phyloP scores from a whole-genome alignment of 192 early-diverging fungal genomes.

The Coemansia sp. region DNA sequence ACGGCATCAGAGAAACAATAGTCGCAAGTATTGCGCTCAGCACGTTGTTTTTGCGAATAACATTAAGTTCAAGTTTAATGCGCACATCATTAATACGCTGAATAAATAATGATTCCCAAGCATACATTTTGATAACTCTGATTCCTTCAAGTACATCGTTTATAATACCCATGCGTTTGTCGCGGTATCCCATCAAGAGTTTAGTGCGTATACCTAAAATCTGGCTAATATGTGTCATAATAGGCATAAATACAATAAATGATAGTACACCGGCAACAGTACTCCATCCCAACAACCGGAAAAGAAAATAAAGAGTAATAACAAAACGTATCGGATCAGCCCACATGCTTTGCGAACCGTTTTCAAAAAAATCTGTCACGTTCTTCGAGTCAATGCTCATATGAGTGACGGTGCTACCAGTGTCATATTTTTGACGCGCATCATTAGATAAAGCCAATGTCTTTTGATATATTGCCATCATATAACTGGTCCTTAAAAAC shows the following conservation, averaged over 20 bases:
- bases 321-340: conserved; percentile 13
- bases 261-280: conserved; percentile 6
- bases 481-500: background rate
- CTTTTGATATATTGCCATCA: conserved; percentile 18
- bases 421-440: conserved; percentile 69
- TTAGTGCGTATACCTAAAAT: no score
- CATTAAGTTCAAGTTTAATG: conserved; percentile 68
- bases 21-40: no score
- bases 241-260: conserved; percentile 64
- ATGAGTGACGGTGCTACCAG: conserved; percentile 68
- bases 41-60: conserved; percentile 55
- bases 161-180: conserved; percentile 69
- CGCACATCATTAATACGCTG: conserved; percentile 63
- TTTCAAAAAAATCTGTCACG: background rate
- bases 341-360: conserved; percentile 40
- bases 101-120: conserved; percentile 84
- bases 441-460: conserved; percentile 18
- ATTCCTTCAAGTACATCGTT: conserved; percentile 88
- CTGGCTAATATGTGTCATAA: conserved; percentile 14
- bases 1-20: conserved; percentile 60
- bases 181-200: conserved; percentile 14
- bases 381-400: conserved; percentile 60
- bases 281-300: conserved; percentile 19
- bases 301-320: conserved; percentile 17
- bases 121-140: conserved; percentile 94